phyloP scores from a whole-genome alignment of 306 rosid species.

The Vigna nakashimae region DNA sequence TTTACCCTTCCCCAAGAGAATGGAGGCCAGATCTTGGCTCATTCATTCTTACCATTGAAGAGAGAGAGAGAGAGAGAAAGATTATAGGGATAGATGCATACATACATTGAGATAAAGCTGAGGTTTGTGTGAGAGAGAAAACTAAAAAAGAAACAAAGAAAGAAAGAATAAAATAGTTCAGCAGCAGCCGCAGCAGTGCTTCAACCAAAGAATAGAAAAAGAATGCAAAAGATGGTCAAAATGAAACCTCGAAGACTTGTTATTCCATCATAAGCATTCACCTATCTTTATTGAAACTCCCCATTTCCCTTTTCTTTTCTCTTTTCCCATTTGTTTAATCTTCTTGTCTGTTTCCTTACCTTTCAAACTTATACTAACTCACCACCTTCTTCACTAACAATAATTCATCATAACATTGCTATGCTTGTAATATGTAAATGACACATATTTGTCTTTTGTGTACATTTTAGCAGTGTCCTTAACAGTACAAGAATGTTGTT shows the following conservation, averaged over 20 bases:
- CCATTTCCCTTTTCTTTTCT: conserved; percentile 66
- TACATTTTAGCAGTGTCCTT: not conserved
- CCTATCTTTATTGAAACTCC: conserved; percentile 95
- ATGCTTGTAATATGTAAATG: not conserved
- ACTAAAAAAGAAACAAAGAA: not conserved
- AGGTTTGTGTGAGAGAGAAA: conserved; percentile 27
- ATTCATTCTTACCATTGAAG: conserved; percentile 35
- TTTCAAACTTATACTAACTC: conserved; percentile 40
- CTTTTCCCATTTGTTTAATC: conserved; percentile 43
- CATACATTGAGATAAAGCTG: conserved; percentile 39
- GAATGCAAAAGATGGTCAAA: conserved; percentile 90
- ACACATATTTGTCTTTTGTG: not conserved
- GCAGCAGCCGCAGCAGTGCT: conserved; percentile 66
- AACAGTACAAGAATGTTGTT: conserved; percentile 1
- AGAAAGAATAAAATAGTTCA: conserved; percentile 24
- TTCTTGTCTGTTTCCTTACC: conserved; percentile 40
- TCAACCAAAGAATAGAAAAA: conserved; percentile 51
- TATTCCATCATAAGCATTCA: conserved; percentile 76
- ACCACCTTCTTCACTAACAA: conserved; percentile 4
- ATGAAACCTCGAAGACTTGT: conserved; percentile 84
- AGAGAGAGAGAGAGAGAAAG: not conserved
- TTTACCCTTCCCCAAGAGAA: conserved; percentile 99
- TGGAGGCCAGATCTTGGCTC: conserved; percentile 71
- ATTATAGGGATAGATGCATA: not conserved
- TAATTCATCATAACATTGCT: not conserved